phyloP scores from a whole-genome alignment of 306 rosid species.

The Malus domestica region DNA sequence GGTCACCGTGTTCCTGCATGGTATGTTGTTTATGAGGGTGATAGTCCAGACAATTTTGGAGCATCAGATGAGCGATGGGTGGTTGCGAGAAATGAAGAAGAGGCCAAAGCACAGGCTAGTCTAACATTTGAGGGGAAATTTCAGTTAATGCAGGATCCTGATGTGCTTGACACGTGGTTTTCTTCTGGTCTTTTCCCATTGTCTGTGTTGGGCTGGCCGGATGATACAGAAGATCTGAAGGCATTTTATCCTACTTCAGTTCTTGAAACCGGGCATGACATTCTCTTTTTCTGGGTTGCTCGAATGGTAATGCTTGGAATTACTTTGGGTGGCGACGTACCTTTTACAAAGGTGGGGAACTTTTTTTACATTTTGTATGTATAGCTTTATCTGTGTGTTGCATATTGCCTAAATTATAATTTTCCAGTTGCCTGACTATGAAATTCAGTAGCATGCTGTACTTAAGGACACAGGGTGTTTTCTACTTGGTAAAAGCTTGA shows the following conservation, averaged over 20 bases:
- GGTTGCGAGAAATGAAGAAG: slow-evolving; percentile 69
- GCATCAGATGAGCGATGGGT: slow-evolving; percentile 71
- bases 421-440: neutral
- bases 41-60: slow-evolving; percentile 60
- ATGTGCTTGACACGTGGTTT: slow-evolving; percentile 97
- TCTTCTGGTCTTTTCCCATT: slow-evolving; percentile 91
- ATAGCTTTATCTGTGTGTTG: neutral
- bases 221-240: slow-evolving; percentile 70
- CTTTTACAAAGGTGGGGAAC: slow-evolving; percentile 59
- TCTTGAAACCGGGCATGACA: slow-evolving; percentile 96
- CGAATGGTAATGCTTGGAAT: slow-evolving; percentile 95
- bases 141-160: slow-evolving; percentile 69
- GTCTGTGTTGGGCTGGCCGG: slow-evolving; percentile 96
- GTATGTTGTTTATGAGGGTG: slow-evolving; percentile 73
- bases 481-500: neutral
- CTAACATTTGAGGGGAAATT: slow-evolving; percentile 50
- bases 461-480: neutral
- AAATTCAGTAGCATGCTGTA: neutral
- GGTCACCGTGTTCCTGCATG: slow-evolving; percentile 96
- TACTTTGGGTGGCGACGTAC: slow-evolving; percentile 78
- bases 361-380: neutral
- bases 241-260: slow-evolving; percentile 91
- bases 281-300: slow-evolving; percentile 95
- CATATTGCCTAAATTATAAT: neutral
- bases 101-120: slow-evolving; percentile 61